Evolutionary conservation across 495 filamentous ascomycete genomes (phyloP).

Genomic region (Monascus purpureus): DNA sequence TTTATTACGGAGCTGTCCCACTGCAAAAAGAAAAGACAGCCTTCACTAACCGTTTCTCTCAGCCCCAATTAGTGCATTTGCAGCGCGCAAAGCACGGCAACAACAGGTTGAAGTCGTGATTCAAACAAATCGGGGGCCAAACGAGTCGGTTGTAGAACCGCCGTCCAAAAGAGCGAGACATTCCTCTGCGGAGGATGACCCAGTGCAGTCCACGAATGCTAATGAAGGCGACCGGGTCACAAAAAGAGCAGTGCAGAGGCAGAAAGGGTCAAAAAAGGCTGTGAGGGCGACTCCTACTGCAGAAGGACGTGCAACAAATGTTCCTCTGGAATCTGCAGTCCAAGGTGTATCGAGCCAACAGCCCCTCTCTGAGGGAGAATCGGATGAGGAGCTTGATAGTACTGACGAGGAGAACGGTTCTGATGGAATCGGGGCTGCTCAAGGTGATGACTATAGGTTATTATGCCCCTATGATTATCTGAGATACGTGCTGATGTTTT

Average conservation of each 20-base stretch:
- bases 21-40: background rate
- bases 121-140: conserved; percentile 7
- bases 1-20: no score
- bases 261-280: conserved; percentile 2
- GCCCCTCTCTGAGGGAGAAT: conserved; percentile 6
- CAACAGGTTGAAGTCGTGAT: conserved; percentile 18
- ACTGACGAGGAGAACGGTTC: conserved; percentile 9
- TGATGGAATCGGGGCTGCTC: conserved; percentile 12
- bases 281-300: no score
- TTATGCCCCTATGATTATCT: background rate
- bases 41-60: conserved; percentile 3
- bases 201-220: conserved; percentile 1
- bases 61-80: conserved; percentile 32
- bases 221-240: conserved; percentile 9
- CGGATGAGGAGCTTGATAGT: conserved; percentile 7
- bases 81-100: conserved; percentile 33
- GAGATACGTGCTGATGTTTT: conserved; percentile 4
- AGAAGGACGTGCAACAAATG: no score
- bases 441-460: conserved; percentile 18
- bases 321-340: no score
- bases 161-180: conserved; percentile 23
- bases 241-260: conserved; percentile 4
- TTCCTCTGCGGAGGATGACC: conserved; percentile 12
- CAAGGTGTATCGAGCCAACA: conserved; percentile 2
- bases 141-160: conserved; percentile 14